These are phyloP conservation scores for Botryotinia narcissicola DNA, from an alignment of 2,329 filamentous ascomycete species.

Conservation along the genomic window DNA sequence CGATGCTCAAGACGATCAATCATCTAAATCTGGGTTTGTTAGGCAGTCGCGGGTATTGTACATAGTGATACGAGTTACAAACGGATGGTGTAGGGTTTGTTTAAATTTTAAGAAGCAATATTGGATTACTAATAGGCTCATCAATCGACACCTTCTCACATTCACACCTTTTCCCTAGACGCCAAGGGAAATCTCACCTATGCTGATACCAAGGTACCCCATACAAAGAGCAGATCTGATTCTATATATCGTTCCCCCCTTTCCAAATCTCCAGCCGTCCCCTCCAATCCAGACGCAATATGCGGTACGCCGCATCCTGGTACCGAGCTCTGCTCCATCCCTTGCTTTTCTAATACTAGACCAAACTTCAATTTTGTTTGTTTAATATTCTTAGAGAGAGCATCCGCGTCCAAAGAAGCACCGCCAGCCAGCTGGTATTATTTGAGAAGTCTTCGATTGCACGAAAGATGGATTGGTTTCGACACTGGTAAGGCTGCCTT, in stretches of 20 bases:
- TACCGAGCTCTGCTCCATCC: not conserved
- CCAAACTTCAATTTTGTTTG: not conserved
- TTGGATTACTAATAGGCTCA: not conserved
- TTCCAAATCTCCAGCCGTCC: not conserved
- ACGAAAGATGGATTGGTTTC: not conserved
- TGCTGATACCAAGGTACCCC: not conserved
- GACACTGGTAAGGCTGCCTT: not conserved
- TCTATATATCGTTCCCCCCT: not conserved
- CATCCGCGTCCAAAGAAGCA: not conserved
- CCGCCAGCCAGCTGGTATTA: not conserved
- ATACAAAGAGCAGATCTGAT: not conserved
- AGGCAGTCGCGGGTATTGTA: not conserved
- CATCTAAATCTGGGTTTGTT: not conserved
- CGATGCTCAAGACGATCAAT: not conserved
- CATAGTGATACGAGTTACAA: not conserved
- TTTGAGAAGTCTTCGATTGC: not conserved
- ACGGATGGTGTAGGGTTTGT: not conserved
- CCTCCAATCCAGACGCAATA: not conserved
- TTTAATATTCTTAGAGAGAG: not conserved
- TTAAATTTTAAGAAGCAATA: not conserved
- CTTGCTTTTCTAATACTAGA: not conserved
- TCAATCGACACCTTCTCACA: not conserved
- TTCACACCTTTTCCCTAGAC: not conserved
- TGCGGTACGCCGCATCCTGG: not conserved
- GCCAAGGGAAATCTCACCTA: not conserved